Base-by-base conservation (phyloP, 2,329 filamentous ascomycete genomes). In the Fusarium camptoceras region DNA sequence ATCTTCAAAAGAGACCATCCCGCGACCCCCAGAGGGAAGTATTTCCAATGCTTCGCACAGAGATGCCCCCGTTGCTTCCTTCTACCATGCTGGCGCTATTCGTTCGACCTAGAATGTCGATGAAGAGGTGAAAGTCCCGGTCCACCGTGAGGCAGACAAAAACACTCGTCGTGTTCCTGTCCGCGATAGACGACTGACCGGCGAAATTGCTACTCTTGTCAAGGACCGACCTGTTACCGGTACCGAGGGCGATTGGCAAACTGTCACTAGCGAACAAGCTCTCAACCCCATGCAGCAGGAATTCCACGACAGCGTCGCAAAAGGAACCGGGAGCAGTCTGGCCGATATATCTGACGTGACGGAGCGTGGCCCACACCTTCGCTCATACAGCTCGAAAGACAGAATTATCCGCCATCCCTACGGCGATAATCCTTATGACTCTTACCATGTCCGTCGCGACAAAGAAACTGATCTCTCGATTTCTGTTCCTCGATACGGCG, bases 341-440 rank as follows among this genome's bases (percentile, higher is more conserved):
- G 83, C 83, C 4, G 79, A 85, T 61, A 78, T 81, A 9, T 84
- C 83, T 1, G 83, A 85, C 44, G 65, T 66, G 11, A 62, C 60
- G 14, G 61, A 67, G 24, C 73, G 60, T 28, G 66, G 70, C 8
- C 56, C 64, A 5, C 54, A 68, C 24, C 71, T 58, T 18, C 64
- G 67, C 31, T 68, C 76, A 15, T 67, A 74, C 39, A 69, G 56
- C 7, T 74, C 75, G 8, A 67, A 62, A 14, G 76, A 77, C 11
- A 73, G 59, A 51, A 76, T 78, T 27, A 72, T 77, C 48, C 73
- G 74, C 24, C 75, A 78, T 31, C 76, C 75, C 25, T 53, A 58
- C 22, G 62, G 58, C 14, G 60, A 44, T 30, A 53, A 27, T 1
- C 51, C 55, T 12, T 50, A 49, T 18, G 55, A 48, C 6, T 61